Evolutionary conservation across 2,329 filamentous ascomycete species (phyloP).

Genomic region (Ophiostoma angusticollis): DNA sequence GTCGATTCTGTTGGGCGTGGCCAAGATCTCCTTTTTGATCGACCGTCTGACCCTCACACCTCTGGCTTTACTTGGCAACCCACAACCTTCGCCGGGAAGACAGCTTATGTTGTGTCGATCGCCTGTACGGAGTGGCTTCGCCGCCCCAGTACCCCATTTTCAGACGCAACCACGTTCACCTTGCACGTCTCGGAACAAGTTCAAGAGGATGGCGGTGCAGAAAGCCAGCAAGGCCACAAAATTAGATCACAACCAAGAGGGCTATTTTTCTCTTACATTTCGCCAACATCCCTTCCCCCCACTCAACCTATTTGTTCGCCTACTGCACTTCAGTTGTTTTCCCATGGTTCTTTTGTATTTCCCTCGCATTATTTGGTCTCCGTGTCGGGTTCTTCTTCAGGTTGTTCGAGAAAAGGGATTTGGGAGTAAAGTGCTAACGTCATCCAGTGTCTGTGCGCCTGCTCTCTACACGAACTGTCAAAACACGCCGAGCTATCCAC

Average conservation of each 20-base stretch:
- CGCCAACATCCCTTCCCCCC: no score
- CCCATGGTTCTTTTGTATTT: neutral
- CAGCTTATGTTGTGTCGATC: no score
- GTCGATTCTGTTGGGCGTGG: no score
- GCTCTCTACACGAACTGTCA: neutral
- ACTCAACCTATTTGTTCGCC: neutral
- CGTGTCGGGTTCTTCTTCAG: conserved; percentile 7
- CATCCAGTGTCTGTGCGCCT: conserved; percentile 4
- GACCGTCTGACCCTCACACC: conserved; percentile 5
- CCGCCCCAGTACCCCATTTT: neutral
- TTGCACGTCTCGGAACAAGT: no score
- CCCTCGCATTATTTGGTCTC: neutral
- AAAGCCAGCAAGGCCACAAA: no score
- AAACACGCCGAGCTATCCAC: neutral
- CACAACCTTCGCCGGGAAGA: neutral
- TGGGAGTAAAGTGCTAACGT: conserved; percentile 9
- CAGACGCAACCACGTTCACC: no score
- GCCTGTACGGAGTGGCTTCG: no score
- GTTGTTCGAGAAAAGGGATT: neutral
- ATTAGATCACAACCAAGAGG: no score
- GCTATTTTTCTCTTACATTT: neutral
- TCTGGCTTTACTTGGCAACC: conserved; percentile 1
- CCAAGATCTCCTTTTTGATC: conserved; percentile 6
- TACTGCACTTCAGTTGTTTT: neutral
- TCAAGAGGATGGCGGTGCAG: no score